Percentiles rank a stretch among this genome's conserved stretches.
These are phyloP conservation scores for Flueggea neowawraea DNA, from an alignment of 441 rosid genomes.

Conservation along the genomic window DNA sequence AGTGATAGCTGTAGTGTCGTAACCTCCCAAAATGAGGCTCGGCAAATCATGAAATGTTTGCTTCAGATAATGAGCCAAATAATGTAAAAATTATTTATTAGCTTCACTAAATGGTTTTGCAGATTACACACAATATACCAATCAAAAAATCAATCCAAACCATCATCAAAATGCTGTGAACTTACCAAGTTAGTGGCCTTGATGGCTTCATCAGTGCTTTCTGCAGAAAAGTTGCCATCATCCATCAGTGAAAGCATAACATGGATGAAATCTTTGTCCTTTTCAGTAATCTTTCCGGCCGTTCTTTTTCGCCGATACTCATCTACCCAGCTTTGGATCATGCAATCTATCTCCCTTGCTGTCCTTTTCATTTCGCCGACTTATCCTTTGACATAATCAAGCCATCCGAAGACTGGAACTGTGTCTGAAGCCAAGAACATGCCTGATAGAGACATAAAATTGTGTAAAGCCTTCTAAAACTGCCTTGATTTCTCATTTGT, in stretches of 20 bases:
- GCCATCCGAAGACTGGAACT: slow-evolving; percentile 31
- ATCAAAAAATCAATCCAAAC: too few relatives aligned
- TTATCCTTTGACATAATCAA: slow-evolving; percentile 26
- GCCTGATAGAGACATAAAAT: slow-evolving; percentile 23
- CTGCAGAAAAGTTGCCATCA: slow-evolving; percentile 18
- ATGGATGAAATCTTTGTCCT: slow-evolving; percentile 27
- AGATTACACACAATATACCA: too few relatives aligned
- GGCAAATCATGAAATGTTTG: slow-evolving; percentile 3
- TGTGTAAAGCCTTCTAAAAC: slow-evolving; percentile 16
- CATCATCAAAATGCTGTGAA: neutral
- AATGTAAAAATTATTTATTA: too few relatives aligned
- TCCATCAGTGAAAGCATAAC: slow-evolving; percentile 9
- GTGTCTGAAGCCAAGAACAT: slow-evolving; percentile 26
- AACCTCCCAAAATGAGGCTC: slow-evolving; percentile 40
- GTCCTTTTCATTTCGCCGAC: slow-evolving; percentile 24
- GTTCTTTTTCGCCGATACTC: slow-evolving; percentile 21
- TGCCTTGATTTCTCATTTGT: slow-evolving; percentile 22
- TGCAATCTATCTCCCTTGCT: slow-evolving; percentile 22
- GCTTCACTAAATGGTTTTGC: too few relatives aligned
- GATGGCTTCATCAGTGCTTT: slow-evolving; percentile 16
- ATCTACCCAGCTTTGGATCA: slow-evolving; percentile 28
- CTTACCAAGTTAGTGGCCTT: slow-evolving; percentile 40
- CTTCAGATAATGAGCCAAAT: too few relatives aligned
- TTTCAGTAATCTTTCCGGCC: slow-evolving; percentile 7
- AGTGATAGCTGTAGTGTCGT: slow-evolving; percentile 34